A percentile compares a stretch with the other conserved stretches of the same genome.
These are phyloP conservation scores for Pythium periplocum DNA, from an alignment of 352 stramenopile species.

Conservation along the genomic window DNA sequence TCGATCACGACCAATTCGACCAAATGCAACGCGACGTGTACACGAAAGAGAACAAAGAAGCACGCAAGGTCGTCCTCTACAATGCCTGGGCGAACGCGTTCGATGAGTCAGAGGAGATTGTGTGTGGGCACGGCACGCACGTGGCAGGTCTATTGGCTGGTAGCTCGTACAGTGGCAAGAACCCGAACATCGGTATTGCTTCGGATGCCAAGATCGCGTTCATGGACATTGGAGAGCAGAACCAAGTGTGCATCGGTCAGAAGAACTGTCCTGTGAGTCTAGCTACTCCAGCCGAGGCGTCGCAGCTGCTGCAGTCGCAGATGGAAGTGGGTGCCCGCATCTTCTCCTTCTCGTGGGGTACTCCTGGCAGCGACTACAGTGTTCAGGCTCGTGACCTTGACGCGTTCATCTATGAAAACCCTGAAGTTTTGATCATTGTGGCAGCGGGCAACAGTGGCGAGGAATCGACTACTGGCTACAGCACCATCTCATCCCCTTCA, in stretches of 20 bases:
- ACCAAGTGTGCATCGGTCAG: slow-evolving; percentile 34
- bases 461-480: slow-evolving; percentile 31
- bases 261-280: slow-evolving; percentile 49
- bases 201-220: slow-evolving; percentile 83
- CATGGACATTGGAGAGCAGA: slow-evolving; percentile 84
- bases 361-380: slow-evolving; percentile 70
- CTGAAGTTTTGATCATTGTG: slow-evolving; percentile 80
- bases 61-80: slow-evolving; percentile 77
- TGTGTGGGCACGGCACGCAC: slow-evolving; percentile 86
- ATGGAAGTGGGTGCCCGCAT: slow-evolving; percentile 67
- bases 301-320: slow-evolving; percentile 58
- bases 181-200: slow-evolving; percentile 65
- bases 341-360: slow-evolving; percentile 85
- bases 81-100: slow-evolving; percentile 62
- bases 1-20: slow-evolving; percentile 82
- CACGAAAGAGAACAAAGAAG: slow-evolving; percentile 25
- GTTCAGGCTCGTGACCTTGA: slow-evolving; percentile 72
- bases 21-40: slow-evolving; percentile 54
- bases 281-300: slow-evolving; percentile 53
- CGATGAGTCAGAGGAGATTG: slow-evolving; percentile 61
- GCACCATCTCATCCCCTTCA: slow-evolving; percentile 78
- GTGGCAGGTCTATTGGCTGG: slow-evolving; percentile 77
- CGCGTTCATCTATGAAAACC: slow-evolving; percentile 80
- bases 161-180: slow-evolving; percentile 55
- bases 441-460: slow-evolving; percentile 89